Evolutionary conservation across 1,284 basidiomycete genomes (phyloP).

Genomic region (Irpex rosettiformis): DNA sequence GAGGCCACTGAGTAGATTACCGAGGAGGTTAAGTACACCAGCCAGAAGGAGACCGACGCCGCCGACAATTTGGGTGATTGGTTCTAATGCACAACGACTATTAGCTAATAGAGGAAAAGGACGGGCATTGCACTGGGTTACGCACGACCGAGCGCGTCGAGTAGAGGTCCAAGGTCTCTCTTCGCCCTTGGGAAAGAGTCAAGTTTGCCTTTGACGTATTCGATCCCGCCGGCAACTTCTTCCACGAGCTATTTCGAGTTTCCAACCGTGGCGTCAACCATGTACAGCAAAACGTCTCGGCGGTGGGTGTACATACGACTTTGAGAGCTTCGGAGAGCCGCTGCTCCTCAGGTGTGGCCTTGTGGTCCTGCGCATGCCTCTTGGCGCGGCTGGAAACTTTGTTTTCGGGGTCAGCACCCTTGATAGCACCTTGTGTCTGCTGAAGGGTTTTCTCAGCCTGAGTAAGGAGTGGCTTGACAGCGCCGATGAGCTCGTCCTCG

Average conservation of each 20-base stretch:
- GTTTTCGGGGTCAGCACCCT: background rate
- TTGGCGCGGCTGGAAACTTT: background rate
- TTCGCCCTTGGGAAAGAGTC: constrained; percentile 1
- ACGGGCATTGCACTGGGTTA: background rate
- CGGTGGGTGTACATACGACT: background rate
- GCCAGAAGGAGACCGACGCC: constrained; percentile 1
- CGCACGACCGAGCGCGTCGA: constrained; percentile 1
- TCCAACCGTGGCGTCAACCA: background rate
- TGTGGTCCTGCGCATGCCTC: background rate
- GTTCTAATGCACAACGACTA: background rate
- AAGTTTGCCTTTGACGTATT: background rate
- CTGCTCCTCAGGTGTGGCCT: constrained; percentile 1
- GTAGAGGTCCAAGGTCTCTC: background rate
- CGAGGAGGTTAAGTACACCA: background rate
- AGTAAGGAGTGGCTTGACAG: background rate
- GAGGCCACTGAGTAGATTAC: background rate
- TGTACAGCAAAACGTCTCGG: too few species aligned
- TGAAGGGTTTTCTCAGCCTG: background rate
- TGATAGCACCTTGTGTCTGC: background rate
- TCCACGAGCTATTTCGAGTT: background rate
- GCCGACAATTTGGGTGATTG: background rate
- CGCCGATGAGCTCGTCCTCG: background rate
- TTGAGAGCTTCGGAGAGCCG: background rate
- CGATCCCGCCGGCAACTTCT: background rate
- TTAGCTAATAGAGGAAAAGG: background rate